These are phyloP conservation scores for Entamoeba dispar DNA, from an alignment of 208 protist species.

Conservation along the genomic window DNA sequence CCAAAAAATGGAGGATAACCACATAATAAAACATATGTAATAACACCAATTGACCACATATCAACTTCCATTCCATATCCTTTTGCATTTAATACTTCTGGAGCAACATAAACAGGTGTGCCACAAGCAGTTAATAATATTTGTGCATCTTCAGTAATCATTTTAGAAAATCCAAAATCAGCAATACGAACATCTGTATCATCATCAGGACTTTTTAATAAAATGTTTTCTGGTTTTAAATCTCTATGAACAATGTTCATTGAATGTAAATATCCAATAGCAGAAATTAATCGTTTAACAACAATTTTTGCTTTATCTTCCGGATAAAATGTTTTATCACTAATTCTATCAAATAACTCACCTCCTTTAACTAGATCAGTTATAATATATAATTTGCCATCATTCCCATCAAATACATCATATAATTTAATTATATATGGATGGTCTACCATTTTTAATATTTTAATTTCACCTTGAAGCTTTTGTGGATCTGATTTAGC, in stretches of 20 bases:
- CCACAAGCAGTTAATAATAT: background rate
- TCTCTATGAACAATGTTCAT: background rate
- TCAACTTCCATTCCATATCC: constrained; percentile 13
- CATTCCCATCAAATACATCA: background rate
- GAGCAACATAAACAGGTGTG: background rate
- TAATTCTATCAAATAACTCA: background rate
- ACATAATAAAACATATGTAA: constrained; percentile 16
- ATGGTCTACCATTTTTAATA: background rate
- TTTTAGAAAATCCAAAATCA: background rate
- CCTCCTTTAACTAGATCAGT: background rate
- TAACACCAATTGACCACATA: constrained; percentile 27
- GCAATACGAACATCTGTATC: background rate
- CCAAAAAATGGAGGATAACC: background rate
- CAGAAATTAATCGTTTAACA: background rate
- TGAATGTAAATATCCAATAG: background rate
- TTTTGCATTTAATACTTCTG: constrained; percentile 15
- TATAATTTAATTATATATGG: background rate
- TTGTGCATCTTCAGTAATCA: background rate
- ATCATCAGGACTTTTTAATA: background rate
- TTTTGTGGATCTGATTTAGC: background rate
- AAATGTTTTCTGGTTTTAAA: background rate
- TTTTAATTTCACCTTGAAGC: background rate
- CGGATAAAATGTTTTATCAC: background rate
- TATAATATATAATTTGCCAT: background rate
- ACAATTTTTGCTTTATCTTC: background rate